Percentiles rank a stretch among this genome's conserved stretches.
Evolutionary conservation across 768 basidiomycete genomes (phyloP).

Genomic region (Pleurotus ostreatus): DNA sequence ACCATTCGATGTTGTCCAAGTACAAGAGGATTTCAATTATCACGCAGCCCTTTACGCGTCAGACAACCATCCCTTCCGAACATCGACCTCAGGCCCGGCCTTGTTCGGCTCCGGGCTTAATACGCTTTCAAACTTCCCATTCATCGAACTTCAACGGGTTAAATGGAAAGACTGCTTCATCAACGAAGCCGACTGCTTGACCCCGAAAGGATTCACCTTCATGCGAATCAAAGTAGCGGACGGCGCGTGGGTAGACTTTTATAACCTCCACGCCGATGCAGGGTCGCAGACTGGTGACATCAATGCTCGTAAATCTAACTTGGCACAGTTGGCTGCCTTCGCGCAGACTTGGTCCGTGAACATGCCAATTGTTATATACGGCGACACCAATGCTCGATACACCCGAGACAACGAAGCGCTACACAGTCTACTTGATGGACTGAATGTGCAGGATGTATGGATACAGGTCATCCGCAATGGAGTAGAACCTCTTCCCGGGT

Average conservation of each 20-base stretch:
- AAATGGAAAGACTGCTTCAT: slow-evolving; percentile 26
- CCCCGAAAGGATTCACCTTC: slow-evolving; percentile 36
- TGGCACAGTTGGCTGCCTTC: slow-evolving; percentile 27
- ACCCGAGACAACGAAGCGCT: slow-evolving; percentile 28
- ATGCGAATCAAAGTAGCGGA: slow-evolving; percentile 26
- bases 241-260: slow-evolving; percentile 30
- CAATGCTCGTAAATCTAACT: slow-evolving; percentile 25
- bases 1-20: slow-evolving; percentile 28
- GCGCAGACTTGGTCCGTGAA: slow-evolving; percentile 24
- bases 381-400: slow-evolving; percentile 35
- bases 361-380: slow-evolving; percentile 32
- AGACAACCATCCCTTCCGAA: slow-evolving; percentile 32
- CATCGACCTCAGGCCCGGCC: slow-evolving; percentile 32
- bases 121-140: slow-evolving; percentile 30
- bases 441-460: slow-evolving; percentile 27
- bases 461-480: slow-evolving; percentile 23
- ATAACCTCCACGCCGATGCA: slow-evolving; percentile 36
- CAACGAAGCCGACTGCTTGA: slow-evolving; percentile 31
- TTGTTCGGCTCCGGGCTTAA: slow-evolving; percentile 32
- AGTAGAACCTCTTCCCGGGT: slow-evolving; percentile 21
- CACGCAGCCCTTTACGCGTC: slow-evolving; percentile 29
- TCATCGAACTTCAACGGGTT: slow-evolving; percentile 26
- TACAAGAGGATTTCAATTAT: slow-evolving; percentile 36
- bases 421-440: slow-evolving; percentile 16
- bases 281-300: slow-evolving; percentile 28